These are phyloP conservation scores for Fusarium falciforme DNA, from an alignment of 2,329 filamentous ascomycete genomes.

Conservation along the genomic window DNA sequence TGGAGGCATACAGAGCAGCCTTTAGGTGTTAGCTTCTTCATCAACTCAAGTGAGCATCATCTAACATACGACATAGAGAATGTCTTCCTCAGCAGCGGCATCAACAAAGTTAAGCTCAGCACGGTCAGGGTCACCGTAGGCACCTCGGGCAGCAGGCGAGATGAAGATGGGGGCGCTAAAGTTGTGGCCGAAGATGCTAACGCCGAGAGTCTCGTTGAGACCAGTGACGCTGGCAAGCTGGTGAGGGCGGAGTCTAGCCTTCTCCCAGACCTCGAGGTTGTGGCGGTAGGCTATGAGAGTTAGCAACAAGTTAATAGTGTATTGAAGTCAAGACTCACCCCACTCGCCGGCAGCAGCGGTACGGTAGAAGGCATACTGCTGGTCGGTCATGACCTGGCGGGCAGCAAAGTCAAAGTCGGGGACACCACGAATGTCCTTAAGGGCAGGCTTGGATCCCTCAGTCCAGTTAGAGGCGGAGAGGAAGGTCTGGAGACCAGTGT, in stretches of 20 bases:
- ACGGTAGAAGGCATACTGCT: constrained; percentile 61
- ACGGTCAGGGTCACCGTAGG: constrained; percentile 54
- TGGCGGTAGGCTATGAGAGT: constrained; percentile 55
- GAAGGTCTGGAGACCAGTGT: constrained; percentile 49
- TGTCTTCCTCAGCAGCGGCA: constrained; percentile 56
- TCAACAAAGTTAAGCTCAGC: constrained; percentile 61
- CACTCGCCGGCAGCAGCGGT: constrained; percentile 62
- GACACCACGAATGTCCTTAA: constrained; percentile 56
- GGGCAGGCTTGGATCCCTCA: constrained; percentile 49
- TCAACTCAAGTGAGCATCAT: no score
- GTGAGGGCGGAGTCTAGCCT: constrained; percentile 56
- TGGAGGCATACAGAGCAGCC: constrained; percentile 47
- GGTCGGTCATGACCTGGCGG: constrained; percentile 53
- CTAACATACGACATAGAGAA: constrained; percentile 56
- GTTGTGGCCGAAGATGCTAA: constrained; percentile 59
- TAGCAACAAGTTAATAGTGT: not conserved
- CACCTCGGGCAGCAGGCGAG: constrained; percentile 57
- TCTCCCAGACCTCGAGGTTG: constrained; percentile 61
- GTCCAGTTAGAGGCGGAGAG: constrained; percentile 46
- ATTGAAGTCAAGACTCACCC: constrained; percentile 33
- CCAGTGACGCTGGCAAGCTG: constrained; percentile 47
- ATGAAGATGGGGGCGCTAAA: constrained; percentile 63
- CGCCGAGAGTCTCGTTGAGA: constrained; percentile 51
- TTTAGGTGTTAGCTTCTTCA: not conserved
- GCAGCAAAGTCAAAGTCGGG: constrained; percentile 64